Evolutionary conservation across 129 eudicot species (phyloP), one percentile per base, ranked within the genome.

Genomic region (Flaveria brownii): DNA sequence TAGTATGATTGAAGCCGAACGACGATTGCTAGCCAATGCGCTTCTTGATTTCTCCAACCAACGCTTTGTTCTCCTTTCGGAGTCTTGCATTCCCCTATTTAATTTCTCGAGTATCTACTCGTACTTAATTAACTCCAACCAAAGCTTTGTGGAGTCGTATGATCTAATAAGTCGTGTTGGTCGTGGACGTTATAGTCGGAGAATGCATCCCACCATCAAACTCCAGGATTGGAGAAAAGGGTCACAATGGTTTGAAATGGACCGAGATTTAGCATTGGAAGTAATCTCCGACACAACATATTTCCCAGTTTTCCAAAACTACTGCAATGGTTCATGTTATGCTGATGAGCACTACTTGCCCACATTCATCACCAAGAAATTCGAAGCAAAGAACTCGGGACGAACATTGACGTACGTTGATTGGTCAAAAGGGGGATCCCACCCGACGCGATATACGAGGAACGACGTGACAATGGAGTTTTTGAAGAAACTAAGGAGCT

Each of bases 301-400:
- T 52, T 90, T 93, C 47, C 77, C 90, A 1, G 69, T 67, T 22
- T 93, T 90, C 71, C 92, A 87, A 62, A 81, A 33, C 1, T 80
- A 83, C 22, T 88, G 98, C 82, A 76, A 74, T 4, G 82, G 86
- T 1, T 70, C 87, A 0, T 91, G 98, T 59, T 93, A 87, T 52
- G 86, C 97, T 0, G 98, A 93, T 25, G 97, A 93, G 60, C 98
- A 93, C 33, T 93, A 93, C 83, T 77, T 93, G 72, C 93, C 98
- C 4, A 93, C 97, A 49, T 77, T 89, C 26, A 80, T 88, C 68
- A 69, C 78, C 82, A 78, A 83, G 82, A 87, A 84, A 33, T 84
- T 73, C 22, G 81, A 77, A 61, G 75, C n/a, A 59, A 84, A 36
- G 82, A 93, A 88, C 46, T 84, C 97, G 0, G 78, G 68, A 60